phyloP scores from a whole-genome alignment of 108 stramenopile species.

The Ochromonas danica region DNA sequence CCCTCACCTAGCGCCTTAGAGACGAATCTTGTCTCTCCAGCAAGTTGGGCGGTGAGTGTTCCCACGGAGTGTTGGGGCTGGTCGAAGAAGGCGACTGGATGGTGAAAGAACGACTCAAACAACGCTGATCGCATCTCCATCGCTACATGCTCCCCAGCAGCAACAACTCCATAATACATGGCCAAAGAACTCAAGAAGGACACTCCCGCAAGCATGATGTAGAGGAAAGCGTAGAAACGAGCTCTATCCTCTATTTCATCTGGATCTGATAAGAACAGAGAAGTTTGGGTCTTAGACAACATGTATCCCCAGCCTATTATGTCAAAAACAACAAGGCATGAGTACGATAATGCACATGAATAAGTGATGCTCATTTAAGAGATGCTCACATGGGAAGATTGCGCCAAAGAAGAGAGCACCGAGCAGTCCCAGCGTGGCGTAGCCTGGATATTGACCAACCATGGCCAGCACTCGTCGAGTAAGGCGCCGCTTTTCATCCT shows the following conservation, averaged over 20 bases:
- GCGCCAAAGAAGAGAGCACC: slow-evolving; percentile 7
- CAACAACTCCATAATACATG: too few relatives aligned
- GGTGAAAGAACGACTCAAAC: too few relatives aligned
- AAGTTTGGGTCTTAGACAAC: slow-evolving; percentile 3
- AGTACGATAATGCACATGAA: not conserved
- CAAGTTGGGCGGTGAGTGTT: not conserved
- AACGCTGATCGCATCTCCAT: too few relatives aligned
- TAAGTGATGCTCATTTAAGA: too few relatives aligned
- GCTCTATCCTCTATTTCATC: slow-evolving; percentile 36
- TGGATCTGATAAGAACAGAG: slow-evolving; percentile 44
- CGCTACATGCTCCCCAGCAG: too few relatives aligned
- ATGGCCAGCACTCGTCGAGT: too few relatives aligned
- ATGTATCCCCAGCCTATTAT: slow-evolving; percentile 33
- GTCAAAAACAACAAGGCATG: slow-evolving; percentile 6
- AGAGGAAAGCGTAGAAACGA: slow-evolving; percentile 39
- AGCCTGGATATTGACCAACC: too few relatives aligned
- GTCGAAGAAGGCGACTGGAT: slow-evolving; percentile 25
- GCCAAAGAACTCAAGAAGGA: too few relatives aligned
- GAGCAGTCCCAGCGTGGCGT: too few relatives aligned
- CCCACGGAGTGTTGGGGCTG: not conserved
- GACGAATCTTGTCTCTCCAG: not conserved
- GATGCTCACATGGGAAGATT: slow-evolving; percentile 31
- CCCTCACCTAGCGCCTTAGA: not conserved
- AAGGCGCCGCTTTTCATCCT: too few relatives aligned
- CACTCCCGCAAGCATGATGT: slow-evolving; percentile 39